Evolutionary conservation across 1,284 basidiomycete genomes (phyloP), one percentile per base, ranked within the genome.

Genomic region (Apiotrichum sp.): DNA sequence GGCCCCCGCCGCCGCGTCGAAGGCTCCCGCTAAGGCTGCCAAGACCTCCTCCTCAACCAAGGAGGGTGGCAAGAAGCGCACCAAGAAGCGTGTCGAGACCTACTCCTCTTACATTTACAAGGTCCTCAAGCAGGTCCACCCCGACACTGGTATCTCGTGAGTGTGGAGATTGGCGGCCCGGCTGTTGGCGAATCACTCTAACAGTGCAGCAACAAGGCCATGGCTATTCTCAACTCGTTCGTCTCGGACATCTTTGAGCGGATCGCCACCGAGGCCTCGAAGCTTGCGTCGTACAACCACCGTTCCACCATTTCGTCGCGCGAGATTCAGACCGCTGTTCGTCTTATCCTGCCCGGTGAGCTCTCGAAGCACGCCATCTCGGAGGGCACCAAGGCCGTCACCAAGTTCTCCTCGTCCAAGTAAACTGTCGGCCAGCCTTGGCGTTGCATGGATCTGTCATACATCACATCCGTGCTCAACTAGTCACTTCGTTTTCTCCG

Each of bases 31-130:
- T 43, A 61, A 38, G 59, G 59, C 59, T 39, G 59, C 59, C 36
- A 57, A 57, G 53, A 61, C 55, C 35, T 55, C 55, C 14, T 58
- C 57, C 6, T 41, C 45, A 38, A 32, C 53, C 51, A 56, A 50
- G 51, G 56, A 56, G 54, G 56, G 54, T 35, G 51, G 52, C 56
- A 61, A 58, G 59, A 55, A 91, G 86, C 86, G 87, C 80, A 82
- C 87, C 78, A 88, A 87, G 81, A 93, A 91, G 82, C 77, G 85
- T 88, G 83, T 73, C 67, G 90, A 93, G 80, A 90, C 89, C 14
- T 93, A 92, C 81, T 88, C 87, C 55, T 91, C 89, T 4, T 93
- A 93, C 81, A 92, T 93, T 77, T 93, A 93, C 84, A 93, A 93
- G 72, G 77, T 77, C 65, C 70, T 77, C 62, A 77, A 77, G 73